phyloP scores from a whole-genome alignment of 257 asterid genomes.

The Lithospermum erythrorhizon region DNA sequence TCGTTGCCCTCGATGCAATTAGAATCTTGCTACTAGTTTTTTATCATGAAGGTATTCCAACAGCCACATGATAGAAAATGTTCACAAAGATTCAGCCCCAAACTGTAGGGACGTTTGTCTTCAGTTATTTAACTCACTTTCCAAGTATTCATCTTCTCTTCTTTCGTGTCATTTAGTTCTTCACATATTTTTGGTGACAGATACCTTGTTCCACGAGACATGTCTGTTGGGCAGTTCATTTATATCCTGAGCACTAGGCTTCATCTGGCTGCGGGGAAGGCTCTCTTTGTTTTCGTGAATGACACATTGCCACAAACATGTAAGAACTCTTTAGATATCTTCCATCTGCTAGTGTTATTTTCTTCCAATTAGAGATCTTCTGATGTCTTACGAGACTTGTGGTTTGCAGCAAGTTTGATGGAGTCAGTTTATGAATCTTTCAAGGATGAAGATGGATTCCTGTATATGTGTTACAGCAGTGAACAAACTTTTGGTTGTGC shows the following conservation, averaged over 20 bases:
- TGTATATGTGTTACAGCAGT: constrained; percentile 94
- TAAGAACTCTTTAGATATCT: constrained; percentile 16
- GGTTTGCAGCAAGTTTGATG: constrained; percentile 59
- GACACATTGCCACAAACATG: constrained; percentile 91
- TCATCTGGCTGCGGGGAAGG: constrained; percentile 82
- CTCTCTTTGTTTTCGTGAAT: constrained; percentile 75
- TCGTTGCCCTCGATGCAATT: no score
- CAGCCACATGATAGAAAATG: neutral
- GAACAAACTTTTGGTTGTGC: constrained; percentile 64
- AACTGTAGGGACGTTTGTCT: neutral
- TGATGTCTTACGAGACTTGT: neutral
- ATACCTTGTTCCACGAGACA: constrained; percentile 89
- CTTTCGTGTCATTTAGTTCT: neutral
- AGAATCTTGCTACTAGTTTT: no score
- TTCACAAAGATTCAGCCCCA: neutral
- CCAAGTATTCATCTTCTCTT: no score
- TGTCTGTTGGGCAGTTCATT: constrained; percentile 89
- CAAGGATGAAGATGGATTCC: constrained; percentile 85
- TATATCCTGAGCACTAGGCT: constrained; percentile 78
- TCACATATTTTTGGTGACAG: constrained; percentile 24
- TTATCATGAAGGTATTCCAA: no score
- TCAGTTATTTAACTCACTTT: no score
- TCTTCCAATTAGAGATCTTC: neutral
- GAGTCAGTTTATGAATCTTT: constrained; percentile 55
- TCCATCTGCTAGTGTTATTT: neutral